phyloP scores from a whole-genome alignment of 2,329 filamentous ascomycete genomes.

The Fusarium armeniacum region DNA sequence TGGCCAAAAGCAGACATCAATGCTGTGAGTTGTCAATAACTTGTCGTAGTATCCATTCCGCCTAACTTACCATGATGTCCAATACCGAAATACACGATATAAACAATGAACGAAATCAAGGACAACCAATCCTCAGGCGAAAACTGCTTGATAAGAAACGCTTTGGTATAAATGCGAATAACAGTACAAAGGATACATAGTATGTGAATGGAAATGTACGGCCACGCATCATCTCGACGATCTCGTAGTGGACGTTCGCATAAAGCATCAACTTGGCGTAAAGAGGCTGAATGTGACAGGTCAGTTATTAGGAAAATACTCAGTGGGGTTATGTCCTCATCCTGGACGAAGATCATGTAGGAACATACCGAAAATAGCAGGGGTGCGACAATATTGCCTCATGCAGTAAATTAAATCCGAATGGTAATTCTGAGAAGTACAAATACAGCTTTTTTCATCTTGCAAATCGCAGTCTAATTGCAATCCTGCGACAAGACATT shows the following conservation, averaged over 20 bases:
- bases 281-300: neutral
- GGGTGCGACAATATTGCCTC: neutral
- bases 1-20: conserved; percentile 26
- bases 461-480: neutral
- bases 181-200: conserved; percentile 13
- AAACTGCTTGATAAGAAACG: conserved; percentile 14
- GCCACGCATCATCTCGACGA: conserved; percentile 20
- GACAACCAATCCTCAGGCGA: conserved; percentile 20
- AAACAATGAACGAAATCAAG: conserved; percentile 5
- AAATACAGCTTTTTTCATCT: conserved; percentile 8
- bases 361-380: conserved; percentile 8
- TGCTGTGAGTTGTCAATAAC: fast-evolving
- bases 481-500: neutral
- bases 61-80: conserved; percentile 11
- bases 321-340: neutral
- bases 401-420: neutral
- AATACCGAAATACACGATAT: conserved; percentile 17
- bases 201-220: conserved; percentile 21
- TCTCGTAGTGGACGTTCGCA: conserved; percentile 22
- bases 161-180: conserved; percentile 21
- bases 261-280: conserved; percentile 9
- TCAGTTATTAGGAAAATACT: neutral
- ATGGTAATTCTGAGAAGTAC: neutral
- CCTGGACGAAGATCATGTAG: neutral
- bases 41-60: fast-evolving